These are phyloP conservation scores for Hypoxylon perforatum DNA, from an alignment of 495 filamentous ascomycete species.

Conservation along the genomic window DNA sequence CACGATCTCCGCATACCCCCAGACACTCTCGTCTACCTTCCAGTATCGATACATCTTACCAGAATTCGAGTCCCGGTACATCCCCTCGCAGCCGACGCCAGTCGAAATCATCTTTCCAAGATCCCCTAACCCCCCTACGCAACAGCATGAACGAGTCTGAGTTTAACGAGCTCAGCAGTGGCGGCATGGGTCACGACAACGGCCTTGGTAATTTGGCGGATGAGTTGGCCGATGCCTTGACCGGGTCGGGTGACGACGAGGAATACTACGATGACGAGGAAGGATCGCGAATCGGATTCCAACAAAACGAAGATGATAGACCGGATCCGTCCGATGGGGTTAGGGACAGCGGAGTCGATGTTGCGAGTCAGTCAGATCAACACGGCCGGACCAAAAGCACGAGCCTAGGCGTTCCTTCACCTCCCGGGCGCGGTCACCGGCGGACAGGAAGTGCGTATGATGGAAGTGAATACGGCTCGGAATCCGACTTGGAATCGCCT, in stretches of 20 bases:
- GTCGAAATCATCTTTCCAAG: slow-evolving; percentile 71
- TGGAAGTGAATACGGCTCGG: slow-evolving; percentile 71
- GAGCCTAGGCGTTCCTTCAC: slow-evolving; percentile 51
- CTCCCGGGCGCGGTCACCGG: slow-evolving; percentile 55
- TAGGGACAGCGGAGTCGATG: slow-evolving; percentile 60
- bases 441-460: slow-evolving; percentile 65
- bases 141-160: slow-evolving; percentile 62
- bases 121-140: slow-evolving; percentile 68
- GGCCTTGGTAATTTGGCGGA: slow-evolving; percentile 87
- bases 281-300: slow-evolving; percentile 22
- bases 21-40: slow-evolving; percentile 75
- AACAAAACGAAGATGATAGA: slow-evolving; percentile 39
- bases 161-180: slow-evolving; percentile 58
- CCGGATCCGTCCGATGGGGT: slow-evolving; percentile 37
- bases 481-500: slow-evolving; percentile 77
- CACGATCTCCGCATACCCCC: slow-evolving; percentile 73
- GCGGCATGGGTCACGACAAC: slow-evolving; percentile 56
- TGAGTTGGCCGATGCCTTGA: slow-evolving; percentile 73
- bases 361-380: slow-evolving; percentile 48
- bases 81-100: slow-evolving; percentile 57
- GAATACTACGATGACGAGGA: slow-evolving; percentile 69
- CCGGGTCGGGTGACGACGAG: slow-evolving; percentile 63
- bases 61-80: slow-evolving; percentile 55
- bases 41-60: slow-evolving; percentile 62
- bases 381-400: slow-evolving; percentile 43